phyloP scores from a whole-genome alignment of 2,329 filamentous ascomycete species.

The Neofusicoccum sp. region DNA sequence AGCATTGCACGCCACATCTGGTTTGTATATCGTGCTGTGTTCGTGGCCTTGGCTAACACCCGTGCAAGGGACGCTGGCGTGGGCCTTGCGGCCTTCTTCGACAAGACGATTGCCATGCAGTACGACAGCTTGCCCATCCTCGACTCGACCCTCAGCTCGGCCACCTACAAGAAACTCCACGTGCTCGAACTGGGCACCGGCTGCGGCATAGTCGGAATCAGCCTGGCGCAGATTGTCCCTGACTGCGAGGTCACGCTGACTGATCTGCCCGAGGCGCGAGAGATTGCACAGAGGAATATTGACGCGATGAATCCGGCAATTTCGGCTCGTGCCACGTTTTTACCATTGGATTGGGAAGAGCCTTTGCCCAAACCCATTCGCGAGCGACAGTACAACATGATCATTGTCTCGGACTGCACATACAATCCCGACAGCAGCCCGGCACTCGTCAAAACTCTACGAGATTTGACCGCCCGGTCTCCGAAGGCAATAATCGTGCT shows the following conservation, averaged over 20 bases:
- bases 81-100: slow-evolving; percentile 54
- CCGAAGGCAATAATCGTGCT: slow-evolving; percentile 55
- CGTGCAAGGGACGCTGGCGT: slow-evolving; percentile 56
- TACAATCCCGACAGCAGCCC: slow-evolving; percentile 69
- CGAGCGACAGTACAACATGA: slow-evolving; percentile 53
- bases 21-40: slow-evolving; percentile 40
- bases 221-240: slow-evolving; percentile 55
- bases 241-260: slow-evolving; percentile 59
- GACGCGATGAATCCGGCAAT: slow-evolving; percentile 42
- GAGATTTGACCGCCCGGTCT: slow-evolving; percentile 46
- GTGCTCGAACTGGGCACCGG: slow-evolving; percentile 67
- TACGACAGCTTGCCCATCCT: slow-evolving; percentile 31
- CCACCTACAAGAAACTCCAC: slow-evolving; percentile 44
- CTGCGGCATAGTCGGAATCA: slow-evolving; percentile 65
- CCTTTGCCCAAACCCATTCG: slow-evolving; percentile 41
- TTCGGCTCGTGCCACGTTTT: slow-evolving; percentile 46
- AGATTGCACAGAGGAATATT: slow-evolving; percentile 60
- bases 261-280: slow-evolving; percentile 63
- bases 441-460: slow-evolving; percentile 59
- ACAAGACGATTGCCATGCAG: slow-evolving; percentile 40
- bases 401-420: slow-evolving; percentile 69
- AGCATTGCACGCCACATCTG: slow-evolving; percentile 71
- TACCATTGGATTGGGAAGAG: slow-evolving; percentile 63
- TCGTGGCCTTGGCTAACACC: neutral
- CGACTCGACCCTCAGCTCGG: slow-evolving; percentile 33